A percentile compares a stretch with the other conserved stretches of the same genome.
Evolutionary conservation across 176 grass and related monocot genomes (phyloP).

Genomic region (Avena eriantha): DNA sequence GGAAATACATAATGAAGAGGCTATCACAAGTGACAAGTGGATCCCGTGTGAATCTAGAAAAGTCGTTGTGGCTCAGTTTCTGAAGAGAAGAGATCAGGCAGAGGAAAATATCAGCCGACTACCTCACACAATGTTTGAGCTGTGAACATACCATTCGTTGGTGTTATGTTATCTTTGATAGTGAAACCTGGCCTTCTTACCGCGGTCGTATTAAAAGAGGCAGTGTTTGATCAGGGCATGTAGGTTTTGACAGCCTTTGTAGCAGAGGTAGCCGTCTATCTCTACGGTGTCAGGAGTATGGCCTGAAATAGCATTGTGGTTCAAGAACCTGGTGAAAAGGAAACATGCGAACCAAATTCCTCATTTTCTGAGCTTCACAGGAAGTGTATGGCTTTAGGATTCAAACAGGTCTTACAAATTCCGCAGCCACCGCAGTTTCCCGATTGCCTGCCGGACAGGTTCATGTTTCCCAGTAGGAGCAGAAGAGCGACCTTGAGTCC

Average conservation of each 20-base stretch:
- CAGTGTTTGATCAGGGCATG: too few species aligned
- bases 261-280: too few species aligned
- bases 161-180: too few species aligned
- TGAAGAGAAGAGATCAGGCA: neutral
- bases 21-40: conserved; percentile 51
- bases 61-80: too few species aligned
- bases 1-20: conserved; percentile 57
- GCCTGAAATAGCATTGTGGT: conserved; percentile 48
- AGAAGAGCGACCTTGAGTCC: conserved; percentile 12
- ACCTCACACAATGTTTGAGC: neutral
- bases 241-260: too few species aligned
- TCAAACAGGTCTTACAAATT: conserved; percentile 53
- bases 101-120: neutral
- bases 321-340: conserved; percentile 59
- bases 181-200: too few species aligned
- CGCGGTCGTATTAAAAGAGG: too few species aligned
- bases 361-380: neutral
- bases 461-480: conserved; percentile 37
- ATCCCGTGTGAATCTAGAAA: conserved; percentile 67
- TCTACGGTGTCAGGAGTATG: too few species aligned
- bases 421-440: conserved; percentile 55
- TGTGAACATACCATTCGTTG: too few species aligned
- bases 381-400: neutral
- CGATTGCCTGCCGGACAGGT: conserved; percentile 68
- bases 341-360: neutral